Evolutionary conservation across 768 basidiomycete species (phyloP), one percentile per base, ranked within the genome.

Genomic region (Amyloporia xantha): DNA sequence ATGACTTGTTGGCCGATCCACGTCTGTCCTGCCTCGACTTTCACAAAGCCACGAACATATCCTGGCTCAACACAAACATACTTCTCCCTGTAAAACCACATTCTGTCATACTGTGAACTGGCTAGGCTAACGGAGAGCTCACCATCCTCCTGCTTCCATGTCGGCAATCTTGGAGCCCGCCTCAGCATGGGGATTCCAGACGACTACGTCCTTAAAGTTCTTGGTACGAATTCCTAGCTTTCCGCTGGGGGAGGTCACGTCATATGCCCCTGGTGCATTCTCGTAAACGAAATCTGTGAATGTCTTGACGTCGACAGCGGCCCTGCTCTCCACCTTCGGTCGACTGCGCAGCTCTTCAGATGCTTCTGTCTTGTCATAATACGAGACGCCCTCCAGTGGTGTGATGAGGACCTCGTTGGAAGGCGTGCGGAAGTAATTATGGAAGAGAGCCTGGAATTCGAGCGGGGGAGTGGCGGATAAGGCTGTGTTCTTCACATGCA

Each of bases 41-140:
- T 67, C 23, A 77, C 80, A 64, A 82, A 93, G 10, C 87, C 86
- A 38, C 78, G 69, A 3, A 91, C 92, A 63, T 76, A 75, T 17
- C 93, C 93, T 12, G 95, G 94, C 67, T 98, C 95, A 48, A 96
- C 81, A 57, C 95, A 97, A 36, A 96, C 76, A 62, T 82, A 97
- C 30, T 66, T 75, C 51, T 90, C 82, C 91, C 91, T 87, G 50
- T 2, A 42, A 1, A 1, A 5, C 12, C n/a, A n/a, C n/a, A n/a
- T n/a, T n/a, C 33, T 20, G 17, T 58, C 20, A 59, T n/a, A 24
- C n/a, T 28, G 43, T 38, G 51, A 47, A 39, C 20, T n/a, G 45
- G 19, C 40, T 37, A 23, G 28, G 43, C 26, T 25, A 43, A 40
- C n/a, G 26, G 45, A 11, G 2, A 21, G 20, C 79, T 53, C 62